Percentiles rank a stretch among this genome's conserved stretches.
Evolutionary conservation across 2,329 filamentous ascomycete species (phyloP).

Genomic region (Calycina marina): DNA sequence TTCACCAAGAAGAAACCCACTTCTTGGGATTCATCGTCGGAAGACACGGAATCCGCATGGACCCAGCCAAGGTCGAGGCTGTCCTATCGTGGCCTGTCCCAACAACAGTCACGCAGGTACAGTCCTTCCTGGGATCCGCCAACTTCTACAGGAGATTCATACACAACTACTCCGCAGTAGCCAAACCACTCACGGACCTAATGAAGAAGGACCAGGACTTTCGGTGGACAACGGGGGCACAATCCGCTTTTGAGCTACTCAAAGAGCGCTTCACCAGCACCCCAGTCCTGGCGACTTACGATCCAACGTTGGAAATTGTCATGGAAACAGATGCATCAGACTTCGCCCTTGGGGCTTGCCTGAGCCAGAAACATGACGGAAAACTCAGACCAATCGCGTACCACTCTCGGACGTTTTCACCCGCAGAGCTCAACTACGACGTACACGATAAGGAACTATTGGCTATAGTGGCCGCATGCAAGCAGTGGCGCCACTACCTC

Average conservation of each 20-base stretch:
- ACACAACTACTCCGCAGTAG: constrained; percentile 10
- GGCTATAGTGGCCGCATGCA: constrained; percentile 1
- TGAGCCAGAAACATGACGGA: not conserved
- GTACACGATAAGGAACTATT: not conserved
- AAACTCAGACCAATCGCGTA: not conserved
- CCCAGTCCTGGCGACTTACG: not conserved
- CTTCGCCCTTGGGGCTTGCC: not conserved
- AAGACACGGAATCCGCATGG: not conserved
- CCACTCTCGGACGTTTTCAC: not conserved
- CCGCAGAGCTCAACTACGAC: not conserved
- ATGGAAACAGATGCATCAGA: not conserved
- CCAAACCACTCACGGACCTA: constrained; percentile 11
- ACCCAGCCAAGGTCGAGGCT: constrained; percentile 5
- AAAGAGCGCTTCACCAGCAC: not conserved
- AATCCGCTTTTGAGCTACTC: not conserved
- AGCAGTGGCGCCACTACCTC: not conserved
- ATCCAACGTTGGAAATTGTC: not conserved
- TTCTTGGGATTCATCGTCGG: not conserved
- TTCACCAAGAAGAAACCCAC: not conserved
- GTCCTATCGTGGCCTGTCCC: constrained; percentile 11
- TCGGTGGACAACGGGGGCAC: not conserved
- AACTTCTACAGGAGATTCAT: constrained; percentile 24
- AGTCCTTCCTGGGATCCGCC: constrained; percentile 19
- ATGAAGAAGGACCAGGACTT: constrained; percentile 8
- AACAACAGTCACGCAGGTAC: constrained; percentile 11